A percentile compares a stretch with the other conserved stretches of the same genome.
Evolutionary conservation across 148 eudicot species (phyloP).

Genomic region (Hydrangea macrophylla): DNA sequence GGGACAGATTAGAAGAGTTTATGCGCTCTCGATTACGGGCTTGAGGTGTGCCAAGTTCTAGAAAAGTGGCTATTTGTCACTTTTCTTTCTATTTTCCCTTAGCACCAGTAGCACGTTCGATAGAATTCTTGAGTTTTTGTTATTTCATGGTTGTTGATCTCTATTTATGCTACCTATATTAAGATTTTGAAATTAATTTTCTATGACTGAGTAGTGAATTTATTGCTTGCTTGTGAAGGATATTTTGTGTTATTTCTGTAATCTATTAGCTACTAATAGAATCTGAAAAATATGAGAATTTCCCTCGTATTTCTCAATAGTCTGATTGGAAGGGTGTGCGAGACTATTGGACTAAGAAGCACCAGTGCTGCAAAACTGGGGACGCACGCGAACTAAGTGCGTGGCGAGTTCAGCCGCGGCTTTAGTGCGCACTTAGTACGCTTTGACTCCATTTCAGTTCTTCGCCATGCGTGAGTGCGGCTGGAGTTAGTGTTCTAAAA

Average conservation of each 20-base stretch:
- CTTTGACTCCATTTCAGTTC: too few relatives aligned
- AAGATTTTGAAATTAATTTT: background rate
- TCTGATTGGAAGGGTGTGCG: too few relatives aligned
- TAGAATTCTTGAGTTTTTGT: background rate
- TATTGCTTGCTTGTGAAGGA: background rate
- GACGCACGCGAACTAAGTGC: too few relatives aligned
- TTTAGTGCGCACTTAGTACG: too few relatives aligned
- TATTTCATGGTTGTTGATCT: background rate
- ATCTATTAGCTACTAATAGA: background rate
- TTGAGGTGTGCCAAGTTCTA: slow-evolving; percentile 32
- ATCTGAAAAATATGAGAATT: background rate
- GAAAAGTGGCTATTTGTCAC: slow-evolving; percentile 11
- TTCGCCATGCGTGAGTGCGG: too few relatives aligned
- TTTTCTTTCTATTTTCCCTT: slow-evolving; percentile 7
- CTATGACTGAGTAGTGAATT: background rate
- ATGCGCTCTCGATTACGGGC: slow-evolving; percentile 73
- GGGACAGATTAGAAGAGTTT: slow-evolving; percentile 86
- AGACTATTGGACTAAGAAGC: too few relatives aligned
- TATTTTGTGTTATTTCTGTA: background rate
- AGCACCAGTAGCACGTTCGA: background rate
- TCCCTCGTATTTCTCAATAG: background rate
- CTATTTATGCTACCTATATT: background rate
- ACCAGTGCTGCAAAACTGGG: too few relatives aligned
- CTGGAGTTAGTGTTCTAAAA: too few relatives aligned
- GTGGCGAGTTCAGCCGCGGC: too few relatives aligned